Conservation (phyloP, 2,329 filamentous ascomycete genomes). For the Balansia obtecta region DNA sequence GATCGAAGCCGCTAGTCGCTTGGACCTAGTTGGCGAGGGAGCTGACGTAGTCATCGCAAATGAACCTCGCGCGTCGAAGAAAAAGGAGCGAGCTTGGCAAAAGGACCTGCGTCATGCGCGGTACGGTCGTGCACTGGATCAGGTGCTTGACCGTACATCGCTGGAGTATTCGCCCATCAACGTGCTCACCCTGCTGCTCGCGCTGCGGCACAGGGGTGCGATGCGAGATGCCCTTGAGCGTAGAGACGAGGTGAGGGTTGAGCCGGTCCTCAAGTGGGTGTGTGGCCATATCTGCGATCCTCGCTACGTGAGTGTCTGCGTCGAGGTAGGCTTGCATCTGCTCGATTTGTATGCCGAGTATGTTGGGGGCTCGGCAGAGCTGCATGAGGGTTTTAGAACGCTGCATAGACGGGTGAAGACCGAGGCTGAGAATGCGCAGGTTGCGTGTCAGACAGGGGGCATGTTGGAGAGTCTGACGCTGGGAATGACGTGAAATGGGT, state of each 20-base stretch:
- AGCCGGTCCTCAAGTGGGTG: constrained; percentile 76
- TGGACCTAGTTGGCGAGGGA: constrained; percentile 73
- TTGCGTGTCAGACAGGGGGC: constrained; percentile 68
- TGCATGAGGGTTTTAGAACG: constrained; percentile 56
- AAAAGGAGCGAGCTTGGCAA: constrained; percentile 68
- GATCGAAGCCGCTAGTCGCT: constrained; percentile 33
- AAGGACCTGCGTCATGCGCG: constrained; percentile 64
- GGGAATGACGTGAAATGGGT: neutral
- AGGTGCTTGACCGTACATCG: constrained; percentile 47
- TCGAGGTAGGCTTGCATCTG: constrained; percentile 70
- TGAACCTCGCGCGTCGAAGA: constrained; percentile 35
- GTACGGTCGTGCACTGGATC: constrained; percentile 68
- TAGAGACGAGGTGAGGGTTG: constrained; percentile 68
- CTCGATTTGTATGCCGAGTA: constrained; percentile 81
- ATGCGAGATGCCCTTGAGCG: constrained; percentile 67
- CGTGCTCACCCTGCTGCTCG: constrained; percentile 66
- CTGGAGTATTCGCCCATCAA: constrained; percentile 46
- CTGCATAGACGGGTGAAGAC: constrained; percentile 59
- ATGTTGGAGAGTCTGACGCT: constrained; percentile 66
- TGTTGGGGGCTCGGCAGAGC: constrained; percentile 57
- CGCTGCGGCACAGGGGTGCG: constrained; percentile 77
- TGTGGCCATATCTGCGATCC: constrained; percentile 72
- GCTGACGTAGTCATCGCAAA: constrained; percentile 83
- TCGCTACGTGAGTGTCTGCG: constrained; percentile 65
- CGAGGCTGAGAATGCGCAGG: constrained; percentile 73